Evolutionary conservation across 2,329 filamentous ascomycete genomes (phyloP).

Genomic region (Sclerotinia subarctica): DNA sequence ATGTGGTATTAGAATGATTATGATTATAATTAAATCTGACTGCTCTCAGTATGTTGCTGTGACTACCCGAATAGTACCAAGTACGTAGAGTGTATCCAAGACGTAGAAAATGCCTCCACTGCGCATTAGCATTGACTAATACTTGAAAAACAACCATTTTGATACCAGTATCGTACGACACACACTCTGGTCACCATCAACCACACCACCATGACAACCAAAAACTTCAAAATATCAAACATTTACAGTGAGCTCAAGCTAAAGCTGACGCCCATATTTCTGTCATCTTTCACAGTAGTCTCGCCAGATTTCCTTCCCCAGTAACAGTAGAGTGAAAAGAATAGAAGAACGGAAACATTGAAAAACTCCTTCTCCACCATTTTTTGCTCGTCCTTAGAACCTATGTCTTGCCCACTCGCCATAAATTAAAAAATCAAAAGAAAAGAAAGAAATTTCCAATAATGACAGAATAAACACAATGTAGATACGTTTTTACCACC

Average conservation of each 20-base stretch:
- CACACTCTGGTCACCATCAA: neutral
- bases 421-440: neutral
- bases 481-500: neutral
- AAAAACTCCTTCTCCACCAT: neutral
- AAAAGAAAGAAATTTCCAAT: slow-evolving; percentile 5
- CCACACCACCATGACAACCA: neutral
- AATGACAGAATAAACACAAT: slow-evolving; percentile 8
- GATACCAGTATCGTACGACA: slow-evolving; percentile 7
- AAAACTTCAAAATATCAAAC: slow-evolving; percentile 1
- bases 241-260: slow-evolving; percentile 12
- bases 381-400: neutral
- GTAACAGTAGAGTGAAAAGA: neutral
- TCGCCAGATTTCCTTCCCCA: neutral
- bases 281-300: neutral
- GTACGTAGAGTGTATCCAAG: neutral
- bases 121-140: neutral
- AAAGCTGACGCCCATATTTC: neutral
- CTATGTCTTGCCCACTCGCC: neutral
- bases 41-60: neutral
- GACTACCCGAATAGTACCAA: neutral
- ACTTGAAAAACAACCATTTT: neutral
- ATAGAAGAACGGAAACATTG: neutral
- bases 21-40: slow-evolving; percentile 21
- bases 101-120: neutral
- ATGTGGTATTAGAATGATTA: slow-evolving; percentile 4